phyloP scores from a whole-genome alignment of 192 early-diverging fungal species.

The Piromyces sp. region DNA sequence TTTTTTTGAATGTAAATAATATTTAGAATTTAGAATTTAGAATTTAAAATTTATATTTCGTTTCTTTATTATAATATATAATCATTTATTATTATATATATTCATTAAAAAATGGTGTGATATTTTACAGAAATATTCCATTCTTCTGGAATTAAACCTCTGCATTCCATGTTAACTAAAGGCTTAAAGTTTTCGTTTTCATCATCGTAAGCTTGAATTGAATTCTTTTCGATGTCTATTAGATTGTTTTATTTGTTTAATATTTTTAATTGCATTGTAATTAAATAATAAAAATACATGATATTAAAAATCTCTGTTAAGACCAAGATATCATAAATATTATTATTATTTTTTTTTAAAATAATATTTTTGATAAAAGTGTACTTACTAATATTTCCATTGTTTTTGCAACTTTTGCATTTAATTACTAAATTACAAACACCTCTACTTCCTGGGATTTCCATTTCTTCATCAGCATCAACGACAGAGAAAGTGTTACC shows the following conservation, averaged over 20 bases:
- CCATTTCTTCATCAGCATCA: neutral
- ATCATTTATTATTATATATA: neutral
- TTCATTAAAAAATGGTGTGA: too few species aligned
- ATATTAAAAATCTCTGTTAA: too few species aligned
- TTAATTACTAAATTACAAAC: neutral
- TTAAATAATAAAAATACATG: too few species aligned
- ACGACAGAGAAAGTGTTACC: neutral
- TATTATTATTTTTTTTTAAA: too few species aligned
- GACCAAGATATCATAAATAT: too few species aligned
- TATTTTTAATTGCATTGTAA: too few species aligned
- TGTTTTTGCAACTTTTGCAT: neutral
- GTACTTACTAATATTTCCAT: neutral
- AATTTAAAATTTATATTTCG: too few species aligned
- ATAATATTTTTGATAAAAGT: too few species aligned
- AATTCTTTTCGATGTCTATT: neutral
- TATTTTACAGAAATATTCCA: neutral
- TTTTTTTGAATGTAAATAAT: too few species aligned
- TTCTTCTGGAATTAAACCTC: neutral
- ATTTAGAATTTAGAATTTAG: too few species aligned
- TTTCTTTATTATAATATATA: neutral
- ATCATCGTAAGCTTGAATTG: neutral
- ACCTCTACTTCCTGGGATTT: neutral
- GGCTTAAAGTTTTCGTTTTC: neutral
- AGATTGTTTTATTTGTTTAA: neutral
- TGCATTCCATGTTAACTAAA: neutral